Base-by-base conservation (phyloP, 139 green algal genomes). In the Haematococcus sp. region DNA sequence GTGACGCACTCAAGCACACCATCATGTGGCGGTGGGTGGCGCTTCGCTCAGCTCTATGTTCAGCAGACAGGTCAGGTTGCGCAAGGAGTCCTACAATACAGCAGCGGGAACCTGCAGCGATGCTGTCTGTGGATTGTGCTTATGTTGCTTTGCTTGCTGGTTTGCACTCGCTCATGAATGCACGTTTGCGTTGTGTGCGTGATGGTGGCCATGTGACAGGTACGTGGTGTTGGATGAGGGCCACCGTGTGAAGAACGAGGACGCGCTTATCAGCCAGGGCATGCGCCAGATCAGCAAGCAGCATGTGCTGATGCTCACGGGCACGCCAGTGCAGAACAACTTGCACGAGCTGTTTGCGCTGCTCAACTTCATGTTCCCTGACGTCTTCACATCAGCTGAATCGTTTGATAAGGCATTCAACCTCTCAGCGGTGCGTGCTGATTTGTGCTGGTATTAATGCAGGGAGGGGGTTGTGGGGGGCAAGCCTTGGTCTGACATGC, bases 321-420 rank as follows among this genome's bases (percentile, higher is more conserved):
- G 88, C 44, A 93, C 88, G 27, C 88, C 88, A 3, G 58, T 90
- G 46, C 88, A 94, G 83, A 94, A 94, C 78, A 92, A 91, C 76
- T 81, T 94, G 73, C 84, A 89, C 54, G 89, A 94, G 86, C 82
- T 94, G n/a, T 92, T 83, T 40, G 87, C 83, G 33, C 83, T 94
- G 79, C 86, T 94, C n/a, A 78, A 70, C 55, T 91, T 91, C 77
- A 72, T 94, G 59, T 84, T 90, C 79, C 88, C 90, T 5, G 88
- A 95, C 34, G 76, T 94, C 0, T 93, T 95, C 85, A 91, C 87
- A 32, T 58, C 46, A 4, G 34, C 66, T 16, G 76, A 83, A 3
- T 69, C 81, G 13, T 97, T 97, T 76, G 92, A 97, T 68, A 66
- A 82, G 17, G 93, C 88, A 55, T 97, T 97, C 79, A 75, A 91